Percentiles rank a stretch among this genome's conserved stretches.
Evolutionary conservation across 1,284 basidiomycete species (phyloP).

Genomic region (Sporisorium iseilematis-ciliati): DNA sequence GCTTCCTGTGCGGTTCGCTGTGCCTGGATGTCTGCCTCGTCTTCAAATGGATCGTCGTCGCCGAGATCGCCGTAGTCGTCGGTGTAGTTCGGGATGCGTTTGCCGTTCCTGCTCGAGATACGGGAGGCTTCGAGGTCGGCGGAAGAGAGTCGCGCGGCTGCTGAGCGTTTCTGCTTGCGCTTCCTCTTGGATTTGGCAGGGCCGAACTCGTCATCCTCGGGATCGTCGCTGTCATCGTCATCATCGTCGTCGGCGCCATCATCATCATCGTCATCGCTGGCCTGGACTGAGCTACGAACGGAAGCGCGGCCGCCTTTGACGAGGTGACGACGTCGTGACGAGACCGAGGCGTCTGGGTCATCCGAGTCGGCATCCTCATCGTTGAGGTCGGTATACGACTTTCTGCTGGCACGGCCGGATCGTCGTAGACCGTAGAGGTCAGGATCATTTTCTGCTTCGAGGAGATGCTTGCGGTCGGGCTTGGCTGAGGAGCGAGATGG

Average conservation of each 20-base stretch:
- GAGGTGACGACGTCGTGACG: conserved; percentile 39
- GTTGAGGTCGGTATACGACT: conserved; percentile 47
- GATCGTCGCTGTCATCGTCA: conserved; percentile 83
- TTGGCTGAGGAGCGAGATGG: conserved; percentile 46
- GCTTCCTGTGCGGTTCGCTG: conserved; percentile 34
- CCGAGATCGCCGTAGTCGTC: conserved; percentile 67
- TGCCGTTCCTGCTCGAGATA: conserved; percentile 61
- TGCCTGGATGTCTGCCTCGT: conserved; percentile 55
- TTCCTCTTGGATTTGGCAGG: conserved; percentile 28
- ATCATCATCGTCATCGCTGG: conserved; percentile 70
- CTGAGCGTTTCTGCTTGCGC: conserved; percentile 30
- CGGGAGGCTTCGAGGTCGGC: conserved; percentile 56
- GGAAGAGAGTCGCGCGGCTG: conserved; percentile 34
- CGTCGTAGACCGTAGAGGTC: conserved; percentile 70
- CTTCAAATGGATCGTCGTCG: conserved; percentile 67
- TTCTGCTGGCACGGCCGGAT: conserved; percentile 68
- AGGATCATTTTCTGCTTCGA: conserved; percentile 63
- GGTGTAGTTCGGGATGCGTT: conserved; percentile 68
- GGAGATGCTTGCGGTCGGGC: conserved; percentile 47
- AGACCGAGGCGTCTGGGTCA: conserved; percentile 33
- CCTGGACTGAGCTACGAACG: conserved; percentile 43
- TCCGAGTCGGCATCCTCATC: conserved; percentile 45
- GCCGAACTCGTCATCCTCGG: conserved; percentile 72
- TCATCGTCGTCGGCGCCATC: conserved; percentile 71
- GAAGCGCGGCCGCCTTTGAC: conserved; percentile 42